Evolutionary conservation across 2,329 filamentous ascomycete species (phyloP), one percentile per base, ranked within the genome.

Genomic region (Trichoderma afroharzianum): DNA sequence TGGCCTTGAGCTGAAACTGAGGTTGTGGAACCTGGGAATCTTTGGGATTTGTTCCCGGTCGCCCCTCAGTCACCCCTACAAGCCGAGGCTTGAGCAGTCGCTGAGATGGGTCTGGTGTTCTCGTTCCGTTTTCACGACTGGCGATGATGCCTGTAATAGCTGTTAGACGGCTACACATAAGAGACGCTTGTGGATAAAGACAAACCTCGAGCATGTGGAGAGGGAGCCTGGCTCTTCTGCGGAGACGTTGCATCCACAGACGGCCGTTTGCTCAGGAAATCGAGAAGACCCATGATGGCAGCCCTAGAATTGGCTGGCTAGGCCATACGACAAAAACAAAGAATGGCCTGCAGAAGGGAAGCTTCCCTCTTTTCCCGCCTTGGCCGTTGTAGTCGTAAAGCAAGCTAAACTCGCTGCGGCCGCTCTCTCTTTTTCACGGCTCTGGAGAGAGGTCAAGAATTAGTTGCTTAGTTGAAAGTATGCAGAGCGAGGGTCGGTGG

Each of bases 271-370:
- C 21, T 68, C 47, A 72, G 47, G 39, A 72, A 68, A 47, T 63
- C 66, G 63, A 71, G 68, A 12, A 72, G 33, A 58, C 71, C 71
- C 71, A 72, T 72, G 24, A 58, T 71, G 68, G 68, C 71, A 7
- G 67, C 28, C 50, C 59, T 63, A 36, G 55, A 21, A 14, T 61
- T 39, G n/a, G 39, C 50, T 28, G 33, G 59, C 61, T 66, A 64
- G n/a, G 61, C 66, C 71, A 70, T 72, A 47, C 55, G 61, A 30
- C 18, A 33, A 55, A 32, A 18, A 18, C 8, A 24, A 21, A 24
- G 21, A 30, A 8, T 3, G 24, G 21, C 28, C n/a, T 24, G 14
- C 14, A 36, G 18, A 47, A 9, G n/a, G 21, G n/a, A 55, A n/a
- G 11, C 6, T 53, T 53, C 11, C 21, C 11, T 39, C 12, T 15